phyloP scores from a whole-genome alignment of 2,329 filamentous ascomycete species.

The Purpureocillium takamizusanense region DNA sequence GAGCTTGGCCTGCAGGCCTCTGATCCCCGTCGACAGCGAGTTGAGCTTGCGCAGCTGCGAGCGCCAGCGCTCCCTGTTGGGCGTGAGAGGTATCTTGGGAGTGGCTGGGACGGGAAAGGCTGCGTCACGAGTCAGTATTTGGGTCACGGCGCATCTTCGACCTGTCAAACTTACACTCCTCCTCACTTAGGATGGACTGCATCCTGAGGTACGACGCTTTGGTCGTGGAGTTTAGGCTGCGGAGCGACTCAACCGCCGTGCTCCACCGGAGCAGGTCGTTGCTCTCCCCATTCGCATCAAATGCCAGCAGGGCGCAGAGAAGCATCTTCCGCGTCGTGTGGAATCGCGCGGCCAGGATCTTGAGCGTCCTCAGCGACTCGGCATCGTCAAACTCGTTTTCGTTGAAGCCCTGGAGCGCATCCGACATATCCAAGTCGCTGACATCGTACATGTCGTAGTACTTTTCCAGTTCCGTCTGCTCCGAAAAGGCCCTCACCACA shows the following conservation, averaged over 20 bases:
- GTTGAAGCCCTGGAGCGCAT: conserved; percentile 56
- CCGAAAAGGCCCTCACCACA: conserved; percentile 62
- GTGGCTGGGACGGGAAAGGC: conserved; percentile 45
- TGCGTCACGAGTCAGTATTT: conserved; percentile 15
- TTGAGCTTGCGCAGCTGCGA: conserved; percentile 83
- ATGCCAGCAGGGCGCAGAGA: conserved; percentile 77
- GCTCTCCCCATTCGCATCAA: conserved; percentile 72
- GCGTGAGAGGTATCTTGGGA: conserved; percentile 53
- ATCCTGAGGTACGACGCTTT: conserved; percentile 55
- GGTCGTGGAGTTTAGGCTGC: conserved; percentile 53
- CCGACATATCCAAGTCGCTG: conserved; percentile 61
- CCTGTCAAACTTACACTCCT: conserved; percentile 55
- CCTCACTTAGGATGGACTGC: conserved; percentile 62
- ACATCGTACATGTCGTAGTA: conserved; percentile 88
- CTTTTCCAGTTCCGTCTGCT: conserved; percentile 76
- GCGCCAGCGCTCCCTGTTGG: conserved; percentile 74
- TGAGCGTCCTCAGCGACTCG: conserved; percentile 71
- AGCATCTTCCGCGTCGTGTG: conserved; percentile 76
- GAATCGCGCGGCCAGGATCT: conserved; percentile 71
- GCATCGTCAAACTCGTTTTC: conserved; percentile 65
- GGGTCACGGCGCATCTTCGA: background rate
- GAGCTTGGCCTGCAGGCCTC: conserved; percentile 88
- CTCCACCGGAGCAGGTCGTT: conserved; percentile 73
- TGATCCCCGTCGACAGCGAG: conserved; percentile 80
- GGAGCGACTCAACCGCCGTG: conserved; percentile 66